These are phyloP conservation scores for Kwoniella mangroviensis DNA, from an alignment of 768 basidiomycete genomes.

Conservation along the genomic window DNA sequence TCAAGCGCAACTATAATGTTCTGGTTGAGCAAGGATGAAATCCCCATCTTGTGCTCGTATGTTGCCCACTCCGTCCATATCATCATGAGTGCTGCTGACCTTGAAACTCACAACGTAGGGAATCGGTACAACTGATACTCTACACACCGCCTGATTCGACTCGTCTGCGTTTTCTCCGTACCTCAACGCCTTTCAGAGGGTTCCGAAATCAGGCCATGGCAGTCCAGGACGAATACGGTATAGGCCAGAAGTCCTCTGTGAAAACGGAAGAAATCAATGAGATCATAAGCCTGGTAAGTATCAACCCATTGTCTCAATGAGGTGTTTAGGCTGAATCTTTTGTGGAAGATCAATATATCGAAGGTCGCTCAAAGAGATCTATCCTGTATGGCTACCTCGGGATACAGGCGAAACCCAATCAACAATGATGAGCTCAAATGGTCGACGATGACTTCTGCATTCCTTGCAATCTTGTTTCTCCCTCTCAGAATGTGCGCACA, in stretches of 20 bases:
- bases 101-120: neutral
- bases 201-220: slow-evolving; percentile 1
- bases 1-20: neutral
- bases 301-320: neutral
- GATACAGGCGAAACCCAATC: neutral
- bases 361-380: slow-evolving; percentile 2
- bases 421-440: neutral
- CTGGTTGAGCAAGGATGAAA: slow-evolving; percentile 1
- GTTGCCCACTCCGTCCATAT: neutral
- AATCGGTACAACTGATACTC: slow-evolving; percentile 57
- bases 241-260: neutral
- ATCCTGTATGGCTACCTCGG: neutral
- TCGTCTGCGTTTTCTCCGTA: slow-evolving; percentile 72
- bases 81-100: neutral
- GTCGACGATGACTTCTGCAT: neutral
- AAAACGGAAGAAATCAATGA: slow-evolving; percentile 23
- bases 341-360: slow-evolving; percentile 3
- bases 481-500: slow-evolving; percentile 4
- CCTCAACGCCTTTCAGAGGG: slow-evolving; percentile 53
- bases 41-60: slow-evolving; percentile 18
- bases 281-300: slow-evolving; percentile 32
- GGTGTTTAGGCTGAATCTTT: neutral
- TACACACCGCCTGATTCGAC: slow-evolving; percentile 65
- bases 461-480: neutral
- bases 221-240: slow-evolving; percentile 29